These are phyloP conservation scores for Bolboschoenoplectus hybrid DNA, from an alignment of 202 grass and related monocot genomes.

Conservation along the genomic window DNA sequence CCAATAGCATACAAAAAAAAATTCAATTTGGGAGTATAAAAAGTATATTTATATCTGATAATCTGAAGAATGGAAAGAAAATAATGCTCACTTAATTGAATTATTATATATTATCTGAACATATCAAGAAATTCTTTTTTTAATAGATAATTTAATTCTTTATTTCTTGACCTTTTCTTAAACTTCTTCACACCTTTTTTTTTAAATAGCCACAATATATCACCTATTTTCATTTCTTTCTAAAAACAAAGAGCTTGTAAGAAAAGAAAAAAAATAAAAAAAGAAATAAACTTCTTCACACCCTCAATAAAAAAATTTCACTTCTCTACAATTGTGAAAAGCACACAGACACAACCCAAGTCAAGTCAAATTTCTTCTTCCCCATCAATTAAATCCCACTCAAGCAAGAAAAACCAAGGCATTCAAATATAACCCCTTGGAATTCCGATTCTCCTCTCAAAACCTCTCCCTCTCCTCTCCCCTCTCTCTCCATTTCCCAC, in stretches of 20 bases:
- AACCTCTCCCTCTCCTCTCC: neutral
- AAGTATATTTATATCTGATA: too few relatives aligned
- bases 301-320: neutral
- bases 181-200: neutral
- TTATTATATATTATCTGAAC: neutral
- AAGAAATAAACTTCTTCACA: neutral
- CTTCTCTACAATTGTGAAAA: neutral
- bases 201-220: too few relatives aligned
- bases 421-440: neutral
- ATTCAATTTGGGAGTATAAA: neutral
- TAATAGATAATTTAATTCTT: neutral
- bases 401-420: neutral
- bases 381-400: neutral
- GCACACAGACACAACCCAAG: neutral
- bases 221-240: too few relatives aligned
- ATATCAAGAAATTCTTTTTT: neutral
- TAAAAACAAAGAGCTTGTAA: too few relatives aligned
- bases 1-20: neutral
- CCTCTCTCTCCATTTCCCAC: neutral
- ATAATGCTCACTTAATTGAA: neutral
- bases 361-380: neutral
- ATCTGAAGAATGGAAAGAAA: too few relatives aligned
- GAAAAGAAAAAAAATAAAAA: too few relatives aligned
- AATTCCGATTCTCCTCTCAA: neutral
- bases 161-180: neutral